Base-by-base conservation (phyloP, 2,329 filamentous ascomycete species). In the Beauveria sp. region DNA sequence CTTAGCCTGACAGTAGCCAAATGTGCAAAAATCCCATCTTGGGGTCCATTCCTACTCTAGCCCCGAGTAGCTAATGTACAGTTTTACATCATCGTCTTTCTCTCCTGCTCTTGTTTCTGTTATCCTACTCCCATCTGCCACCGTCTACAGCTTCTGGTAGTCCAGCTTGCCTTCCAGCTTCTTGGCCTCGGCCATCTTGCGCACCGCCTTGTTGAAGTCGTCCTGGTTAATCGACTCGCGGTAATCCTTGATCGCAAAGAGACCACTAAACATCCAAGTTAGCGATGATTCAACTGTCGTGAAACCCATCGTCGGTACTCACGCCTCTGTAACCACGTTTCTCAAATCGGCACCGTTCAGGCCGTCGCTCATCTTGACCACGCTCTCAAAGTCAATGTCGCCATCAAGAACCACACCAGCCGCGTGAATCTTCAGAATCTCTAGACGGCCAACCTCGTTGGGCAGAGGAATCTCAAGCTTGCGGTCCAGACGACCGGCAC, bases 291-390 rank as follows among this genome's bases (percentile, higher is more conserved):
- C 20, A 4, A n/a, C 5, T 3, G 9, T 16, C 9, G n/a, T 22
- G 24, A 20, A 22, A 2, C 9, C 24, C 30, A 12, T 51, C 26
- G 34, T 24, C n/a, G 14, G n/a, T 40, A 86, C 91, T 81, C 84
- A 96, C 91, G 94, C 94, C 82, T 99, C 94, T 16, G 94, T 99
- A 57, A 99, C 92, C 57, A 99, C 92, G 72, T 99, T 99, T 71
- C 94, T 84, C 80, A 99, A 78, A 85, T 99, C 94, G 55, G 94
- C 94, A 72, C 94, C 94, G 76, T 99, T 99, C 69, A 99, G 84
- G 30, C 93, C 92, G 71, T 99, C 94, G 69, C 92, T 97, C 94
- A 99, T 99, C 86, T 99, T 99, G 67, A 99, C 94, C 63, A 99
- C 92, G 70, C 91, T 97, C 83, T 99, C 94, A 72, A 96, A 99